These are phyloP conservation scores for Austroboletus niveus DNA, from an alignment of 1,284 basidiomycete species.

Conservation along the genomic window DNA sequence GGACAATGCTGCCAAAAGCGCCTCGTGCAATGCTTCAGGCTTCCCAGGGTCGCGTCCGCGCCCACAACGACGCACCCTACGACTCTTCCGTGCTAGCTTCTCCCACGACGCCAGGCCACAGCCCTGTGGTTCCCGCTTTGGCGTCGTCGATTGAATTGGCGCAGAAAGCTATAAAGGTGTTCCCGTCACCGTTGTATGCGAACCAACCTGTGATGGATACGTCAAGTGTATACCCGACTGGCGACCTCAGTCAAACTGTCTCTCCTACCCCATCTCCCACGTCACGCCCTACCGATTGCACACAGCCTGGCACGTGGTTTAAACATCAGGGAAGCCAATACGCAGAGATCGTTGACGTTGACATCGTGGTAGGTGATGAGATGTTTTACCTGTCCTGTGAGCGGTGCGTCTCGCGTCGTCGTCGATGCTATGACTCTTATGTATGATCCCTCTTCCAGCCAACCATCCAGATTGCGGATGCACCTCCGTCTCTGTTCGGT, in stretches of 20 bases:
- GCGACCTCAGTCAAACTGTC: neutral
- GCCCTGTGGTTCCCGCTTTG: neutral
- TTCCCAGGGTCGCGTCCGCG: constrained; percentile 1
- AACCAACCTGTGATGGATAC: neutral
- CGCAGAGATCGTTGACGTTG: constrained; percentile 25
- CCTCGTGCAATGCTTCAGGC: constrained; percentile 24
- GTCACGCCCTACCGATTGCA: constrained; percentile 6
- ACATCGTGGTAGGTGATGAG: constrained; percentile 19
- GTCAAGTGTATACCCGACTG: constrained; percentile 1
- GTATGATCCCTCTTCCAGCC: neutral
- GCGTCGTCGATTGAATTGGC: constrained; percentile 3
- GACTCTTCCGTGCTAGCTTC: neutral
- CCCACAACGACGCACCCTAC: neutral
- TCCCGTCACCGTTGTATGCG: constrained; percentile 3
- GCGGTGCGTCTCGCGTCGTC: constrained; percentile 12
- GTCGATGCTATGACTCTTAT: neutral
- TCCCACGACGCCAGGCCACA: constrained; percentile 1
- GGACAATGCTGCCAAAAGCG: constrained; percentile 18
- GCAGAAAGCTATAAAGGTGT: constrained; percentile 4
- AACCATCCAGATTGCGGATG: constrained; percentile 16
- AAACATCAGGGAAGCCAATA: constrained; percentile 16
- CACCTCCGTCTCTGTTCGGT: constrained; percentile 26
- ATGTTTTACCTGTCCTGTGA: constrained; percentile 21
- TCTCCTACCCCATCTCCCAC: neutral
- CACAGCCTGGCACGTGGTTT: constrained; percentile 28